Base-by-base conservation (phyloP, 345 rosid genomes). In the Syzygium oleosum region DNA sequence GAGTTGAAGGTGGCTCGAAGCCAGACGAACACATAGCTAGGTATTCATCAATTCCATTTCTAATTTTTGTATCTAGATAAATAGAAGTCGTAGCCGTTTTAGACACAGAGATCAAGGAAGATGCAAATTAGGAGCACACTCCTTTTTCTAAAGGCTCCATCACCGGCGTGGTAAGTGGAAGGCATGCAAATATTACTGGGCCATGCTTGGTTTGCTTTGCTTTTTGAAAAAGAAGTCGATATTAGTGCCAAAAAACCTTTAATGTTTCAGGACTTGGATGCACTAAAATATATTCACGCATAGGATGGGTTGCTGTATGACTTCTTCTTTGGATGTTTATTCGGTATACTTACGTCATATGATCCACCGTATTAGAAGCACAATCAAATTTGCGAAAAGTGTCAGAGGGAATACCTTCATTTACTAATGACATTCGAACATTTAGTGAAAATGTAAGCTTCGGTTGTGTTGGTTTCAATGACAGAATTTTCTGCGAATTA, bases 161-260 rank as follows among this genome's bases (percentile, higher is more conserved):
- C 86, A 85, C 88, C 85, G 87, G 55, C 87, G 89, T 38, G 31
- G 77, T 73, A 85, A 87, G 92, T 88, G 90, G 90, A 89, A 87
- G 80, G 90, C 92, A 90, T 59, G 85, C 77, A 53, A 61, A 89
- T 88, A 88, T 90, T 80, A 61, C 86, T 92, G 92, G 93, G 91
- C 90, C 94, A 89, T 29, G 41, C 87, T 80, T 51, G 54, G 86
- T 87, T 58, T 88, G 89, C 90, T 73, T 73, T 73, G 80, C 80
- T 73, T 73, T 73, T 73, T 46, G 13, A 38, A 90, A 86, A 87
- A 85, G 85, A 87, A 84, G 84, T 89, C 85, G 68, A 53, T 7
- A n/a, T 51, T 25, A 84, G 85, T 52, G 58, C 56, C 85, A 84
- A 54, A 83, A 52, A 52, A 84, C 59, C 41, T 84, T 84, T 31